These are phyloP conservation scores for Rauvolfia tetraphylla DNA, from an alignment of 257 asterid species.

Conservation along the genomic window DNA sequence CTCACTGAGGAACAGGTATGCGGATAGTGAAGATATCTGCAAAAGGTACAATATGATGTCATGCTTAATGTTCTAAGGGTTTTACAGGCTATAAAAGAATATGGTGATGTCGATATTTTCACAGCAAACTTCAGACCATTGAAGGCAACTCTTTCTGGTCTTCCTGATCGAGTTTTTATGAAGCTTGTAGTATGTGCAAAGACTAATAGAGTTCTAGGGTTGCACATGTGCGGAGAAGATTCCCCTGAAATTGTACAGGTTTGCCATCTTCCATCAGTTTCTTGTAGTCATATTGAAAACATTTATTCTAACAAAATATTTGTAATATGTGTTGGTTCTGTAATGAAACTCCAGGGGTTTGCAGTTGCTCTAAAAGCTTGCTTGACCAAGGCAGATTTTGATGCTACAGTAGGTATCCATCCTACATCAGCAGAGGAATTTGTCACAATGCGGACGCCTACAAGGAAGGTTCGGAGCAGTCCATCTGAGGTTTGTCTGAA, in stretches of 20 bases:
- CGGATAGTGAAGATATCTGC: conserved; percentile 10
- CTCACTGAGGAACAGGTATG: conserved; percentile 87
- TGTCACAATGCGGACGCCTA: conserved; percentile 94
- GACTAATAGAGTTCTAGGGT: conserved; percentile 75
- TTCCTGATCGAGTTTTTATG: conserved; percentile 86
- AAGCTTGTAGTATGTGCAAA: conserved; percentile 83
- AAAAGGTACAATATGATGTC: conserved; percentile 12
- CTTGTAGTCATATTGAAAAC: background rate
- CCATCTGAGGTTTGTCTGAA: conserved; percentile 51
- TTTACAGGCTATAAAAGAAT: conserved; percentile 62
- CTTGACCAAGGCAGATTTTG: conserved; percentile 85
- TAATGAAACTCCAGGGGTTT: conserved; percentile 61
- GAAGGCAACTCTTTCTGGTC: conserved; percentile 95
- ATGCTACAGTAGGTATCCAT: conserved; percentile 86
- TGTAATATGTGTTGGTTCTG: conserved; percentile 5
- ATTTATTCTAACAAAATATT: background rate
- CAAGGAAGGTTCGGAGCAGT: conserved; percentile 65
- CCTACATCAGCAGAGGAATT: conserved; percentile 98
- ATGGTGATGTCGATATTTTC: conserved; percentile 79
- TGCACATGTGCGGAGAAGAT: conserved; percentile 96
- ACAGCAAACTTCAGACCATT: conserved; percentile 84
- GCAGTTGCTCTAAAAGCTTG: conserved; percentile 96
- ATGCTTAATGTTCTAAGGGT: conserved; percentile 18
- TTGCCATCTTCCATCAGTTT: conserved; percentile 6
- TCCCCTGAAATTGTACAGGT: conserved; percentile 95